Base-by-base conservation (phyloP, 2,329 filamentous ascomycete species). In the Cercospora zeae-maydis region DNA sequence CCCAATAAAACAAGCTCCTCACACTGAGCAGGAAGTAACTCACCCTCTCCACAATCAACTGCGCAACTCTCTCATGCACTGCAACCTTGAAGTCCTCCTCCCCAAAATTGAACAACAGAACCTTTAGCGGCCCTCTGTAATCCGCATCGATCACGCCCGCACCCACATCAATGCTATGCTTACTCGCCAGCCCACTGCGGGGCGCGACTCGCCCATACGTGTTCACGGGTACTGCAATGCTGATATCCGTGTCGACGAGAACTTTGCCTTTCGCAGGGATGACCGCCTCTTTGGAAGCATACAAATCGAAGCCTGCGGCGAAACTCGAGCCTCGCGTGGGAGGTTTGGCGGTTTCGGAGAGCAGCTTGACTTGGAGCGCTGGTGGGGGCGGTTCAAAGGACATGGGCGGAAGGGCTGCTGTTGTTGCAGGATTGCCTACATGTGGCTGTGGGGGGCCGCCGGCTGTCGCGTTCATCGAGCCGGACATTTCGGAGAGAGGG, bases 101-200 rank as follows among this genome's bases (percentile, higher is more conserved):
- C 57, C 84, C 84, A 77, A 96, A 88, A 80, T 99, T 99, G 78
- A 98, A 98, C 58, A 99, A 85, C 69, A 99, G 83, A 27, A 99
- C 90, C 82, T 96, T 96, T 72, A 99, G 89, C 70, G 90, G 90
- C 19, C 95, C 95, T 36, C 95, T 86, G 81, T 99, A 99, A 78
- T 99, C 95, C 34, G 93, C 93, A 77, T 99, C 95, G 72, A 99
- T 98, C 67, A 99, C 95, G 59, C 95, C 95, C 0, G 95, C 95
- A 66, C 96, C 92, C 0, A 91, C 95, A 77, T 97, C 92, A 76
- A 99, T 98, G 79, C 93, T 95, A 80, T 98, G 87, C 81, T 99
- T 99, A 64, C 66, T 73, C 60, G 68, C 72, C 63, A 71, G 63
- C 36, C 67, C 71, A 62, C 70, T 74, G 49, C 70, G 37, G 47